phyloP scores from a whole-genome alignment of 83 land plant genomes.

The Thuja plicata region DNA sequence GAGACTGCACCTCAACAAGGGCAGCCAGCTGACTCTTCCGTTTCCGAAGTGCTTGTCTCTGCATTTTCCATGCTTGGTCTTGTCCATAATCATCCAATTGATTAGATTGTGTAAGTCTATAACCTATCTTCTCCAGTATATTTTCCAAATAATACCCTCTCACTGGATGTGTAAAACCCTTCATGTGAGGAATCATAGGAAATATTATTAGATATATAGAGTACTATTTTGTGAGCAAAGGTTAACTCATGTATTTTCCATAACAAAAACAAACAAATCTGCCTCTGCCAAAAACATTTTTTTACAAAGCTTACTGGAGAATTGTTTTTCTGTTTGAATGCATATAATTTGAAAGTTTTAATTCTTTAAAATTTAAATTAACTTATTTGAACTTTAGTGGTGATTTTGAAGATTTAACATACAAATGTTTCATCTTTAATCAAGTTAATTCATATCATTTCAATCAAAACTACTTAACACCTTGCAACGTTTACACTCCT shows the following conservation, averaged over 20 bases:
- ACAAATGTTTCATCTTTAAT: background rate
- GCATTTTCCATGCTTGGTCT: slow-evolving; percentile 83
- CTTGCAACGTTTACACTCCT: background rate
- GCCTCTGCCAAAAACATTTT: background rate
- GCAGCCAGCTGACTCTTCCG: slow-evolving; percentile 76
- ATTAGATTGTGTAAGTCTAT: slow-evolving; percentile 64
- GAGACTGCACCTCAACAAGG: slow-evolving; percentile 66
- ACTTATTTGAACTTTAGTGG: background rate
- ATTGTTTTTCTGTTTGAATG: background rate
- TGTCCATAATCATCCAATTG: slow-evolving; percentile 85
- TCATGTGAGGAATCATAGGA: slow-evolving; percentile 10
- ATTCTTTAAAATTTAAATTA: background rate
- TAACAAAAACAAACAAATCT: background rate
- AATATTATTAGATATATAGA: background rate
- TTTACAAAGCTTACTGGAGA: background rate
- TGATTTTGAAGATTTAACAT: background rate
- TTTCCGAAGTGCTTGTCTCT: slow-evolving; percentile 70
- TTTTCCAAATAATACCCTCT: slow-evolving; percentile 76
- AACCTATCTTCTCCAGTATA: slow-evolving; percentile 73
- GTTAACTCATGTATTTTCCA: background rate
- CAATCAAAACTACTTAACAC: background rate
- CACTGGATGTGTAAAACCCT: slow-evolving; percentile 93
- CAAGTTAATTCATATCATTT: background rate
- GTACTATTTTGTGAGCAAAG: background rate
- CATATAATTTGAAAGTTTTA: background rate